Evolutionary conservation across 495 filamentous ascomycete species (phyloP), one percentile per base, ranked within the genome.

Genomic region (Annulohypoxylon stygium): DNA sequence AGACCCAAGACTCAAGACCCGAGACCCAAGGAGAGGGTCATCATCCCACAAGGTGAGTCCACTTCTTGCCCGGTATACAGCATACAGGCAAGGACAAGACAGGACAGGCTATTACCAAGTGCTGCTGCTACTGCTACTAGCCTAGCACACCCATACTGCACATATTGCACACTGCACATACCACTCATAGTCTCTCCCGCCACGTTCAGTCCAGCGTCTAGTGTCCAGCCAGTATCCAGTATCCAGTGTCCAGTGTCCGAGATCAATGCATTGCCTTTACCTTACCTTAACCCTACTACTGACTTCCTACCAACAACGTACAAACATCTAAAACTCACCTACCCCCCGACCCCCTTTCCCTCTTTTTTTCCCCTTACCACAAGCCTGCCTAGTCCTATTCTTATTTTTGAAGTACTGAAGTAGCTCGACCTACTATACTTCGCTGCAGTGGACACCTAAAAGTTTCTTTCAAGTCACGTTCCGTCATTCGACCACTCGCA

Each of bases 401-500:
- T 57, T 65, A 71, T 68, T 75, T 51, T 45, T 25, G 26, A 69
- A 62, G 66, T 71, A 64, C 67, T 63, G 57, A 68, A 67, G 72
- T 68, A 75, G 62, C 62, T 70, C 9, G 62, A 67, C 66, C 67
- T 67, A 53, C 57, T 71, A 34, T 71, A 70, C 62, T 74, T 60
- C 18, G 58, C 57, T 65, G 64, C 67, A 64, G 72, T 75, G 72
- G 72, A 75, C 72, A 75, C 72, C 68, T 68, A 68, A 75, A 75
- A 75, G 72, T 72, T 71, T 74, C 72, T 71, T 73, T 64, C 61
- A 69, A 65, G 65, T 71, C 60, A 67, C 64, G 66, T 71, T 73
- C 67, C 69, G 73, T 77, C 77, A 77, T 79, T 75, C 77, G 67
- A 75, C 76, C 77, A 76, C 70, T 65, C 69, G 72, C 71, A 77